These are phyloP conservation scores for Fusarium sp. DNA, from an alignment of 2,329 filamentous ascomycete species.

Conservation along the genomic window DNA sequence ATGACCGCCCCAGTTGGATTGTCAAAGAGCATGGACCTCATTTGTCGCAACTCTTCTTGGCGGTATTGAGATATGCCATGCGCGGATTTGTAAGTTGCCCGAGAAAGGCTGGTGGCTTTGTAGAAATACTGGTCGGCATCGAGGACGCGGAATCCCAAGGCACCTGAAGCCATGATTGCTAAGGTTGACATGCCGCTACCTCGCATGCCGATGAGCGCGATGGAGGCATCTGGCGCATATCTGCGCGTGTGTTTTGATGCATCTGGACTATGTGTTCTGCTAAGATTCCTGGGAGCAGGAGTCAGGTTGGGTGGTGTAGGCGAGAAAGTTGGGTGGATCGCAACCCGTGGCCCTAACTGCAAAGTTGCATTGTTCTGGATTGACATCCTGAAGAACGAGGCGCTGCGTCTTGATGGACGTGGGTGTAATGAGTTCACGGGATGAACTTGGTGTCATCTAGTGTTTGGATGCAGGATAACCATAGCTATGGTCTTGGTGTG, in stretches of 20 bases:
- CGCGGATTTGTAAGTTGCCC: background rate
- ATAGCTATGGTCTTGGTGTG: too few relatives aligned
- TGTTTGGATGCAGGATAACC: too few relatives aligned
- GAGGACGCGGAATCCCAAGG: background rate
- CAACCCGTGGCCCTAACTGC: too few relatives aligned
- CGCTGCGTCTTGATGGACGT: too few relatives aligned
- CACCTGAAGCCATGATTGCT: conserved; percentile 11
- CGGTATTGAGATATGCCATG: conserved; percentile 9
- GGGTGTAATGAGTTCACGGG: too few relatives aligned
- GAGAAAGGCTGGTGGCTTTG: background rate
- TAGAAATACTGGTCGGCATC: conserved; percentile 23
- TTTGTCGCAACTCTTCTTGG: conserved; percentile 4
- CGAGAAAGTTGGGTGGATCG: too few relatives aligned
- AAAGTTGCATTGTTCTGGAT: too few relatives aligned
- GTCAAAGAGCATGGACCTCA: conserved; percentile 16
- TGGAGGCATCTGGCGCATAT: background rate
- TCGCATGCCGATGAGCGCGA: conserved; percentile 15
- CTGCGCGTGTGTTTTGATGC: accelerated
- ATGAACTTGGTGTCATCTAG: too few relatives aligned
- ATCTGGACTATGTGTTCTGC: background rate
- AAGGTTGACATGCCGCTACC: conserved; percentile 20
- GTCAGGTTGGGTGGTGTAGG: too few relatives aligned
- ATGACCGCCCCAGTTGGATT: conserved; percentile 1
- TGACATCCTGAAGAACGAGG: too few relatives aligned
- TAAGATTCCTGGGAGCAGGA: too few relatives aligned